Percentiles rank a stretch among this genome's conserved stretches.
Conservation (phyloP, 495 filamentous ascomycete species). For the Barbatosphaeria neglecta region DNA sequence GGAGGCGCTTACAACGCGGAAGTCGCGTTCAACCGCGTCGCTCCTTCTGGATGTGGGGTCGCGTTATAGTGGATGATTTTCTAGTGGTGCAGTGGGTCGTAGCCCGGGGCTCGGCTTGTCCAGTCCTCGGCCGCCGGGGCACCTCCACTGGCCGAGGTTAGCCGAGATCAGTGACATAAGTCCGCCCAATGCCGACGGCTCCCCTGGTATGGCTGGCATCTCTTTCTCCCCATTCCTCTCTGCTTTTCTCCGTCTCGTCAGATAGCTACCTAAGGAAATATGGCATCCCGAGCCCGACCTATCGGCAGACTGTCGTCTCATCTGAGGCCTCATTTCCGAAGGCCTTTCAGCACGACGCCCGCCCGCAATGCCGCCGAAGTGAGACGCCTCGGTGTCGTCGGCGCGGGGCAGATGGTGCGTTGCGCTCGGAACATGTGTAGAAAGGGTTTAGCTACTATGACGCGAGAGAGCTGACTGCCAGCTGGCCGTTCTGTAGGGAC, state of each 20-base stretch:
- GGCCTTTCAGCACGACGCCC: constrained; percentile 42
- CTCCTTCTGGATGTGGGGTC: no score
- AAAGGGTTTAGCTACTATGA: neutral
- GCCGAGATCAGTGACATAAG: constrained; percentile 6
- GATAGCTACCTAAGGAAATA: constrained; percentile 19
- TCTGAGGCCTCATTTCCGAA: no score
- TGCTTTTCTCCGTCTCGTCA: constrained; percentile 2
- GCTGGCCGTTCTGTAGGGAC: constrained; percentile 47
- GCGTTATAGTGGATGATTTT: no score
- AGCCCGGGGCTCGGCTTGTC: no score
- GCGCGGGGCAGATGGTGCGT: constrained; percentile 90
- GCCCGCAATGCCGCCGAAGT: constrained; percentile 55
- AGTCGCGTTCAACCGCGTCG: no score
- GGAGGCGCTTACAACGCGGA: no score
- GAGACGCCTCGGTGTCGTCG: constrained; percentile 82
- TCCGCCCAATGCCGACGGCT: neutral
- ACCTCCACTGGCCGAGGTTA: constrained; percentile 36
- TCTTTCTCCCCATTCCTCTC: constrained; percentile 1
- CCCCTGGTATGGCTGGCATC: neutral
- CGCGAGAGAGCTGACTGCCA: neutral
- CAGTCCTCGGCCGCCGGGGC: no score
- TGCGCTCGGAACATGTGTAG: constrained; percentile 17
- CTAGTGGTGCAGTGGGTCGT: no score
- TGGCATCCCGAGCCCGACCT: constrained; percentile 14
- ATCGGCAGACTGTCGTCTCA: constrained; percentile 23